A percentile compares a stretch with the other conserved stretches of the same genome.
Conservation (phyloP, 2,329 filamentous ascomycete genomes). For the Botrytis elliptica region DNA sequence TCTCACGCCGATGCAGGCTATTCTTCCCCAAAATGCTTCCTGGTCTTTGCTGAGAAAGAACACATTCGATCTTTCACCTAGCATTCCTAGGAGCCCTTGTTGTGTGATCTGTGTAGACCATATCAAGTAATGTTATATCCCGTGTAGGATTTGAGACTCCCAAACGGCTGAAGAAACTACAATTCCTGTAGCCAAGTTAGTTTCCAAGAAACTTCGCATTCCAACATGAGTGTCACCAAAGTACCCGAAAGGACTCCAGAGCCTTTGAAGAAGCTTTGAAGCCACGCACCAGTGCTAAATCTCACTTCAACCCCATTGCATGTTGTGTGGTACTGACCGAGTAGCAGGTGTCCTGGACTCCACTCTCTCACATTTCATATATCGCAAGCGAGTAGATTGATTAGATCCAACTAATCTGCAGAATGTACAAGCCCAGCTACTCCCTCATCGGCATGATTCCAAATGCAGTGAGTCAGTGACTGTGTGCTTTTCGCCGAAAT, state of each 20-base stretch:
- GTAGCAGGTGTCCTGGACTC: not conserved
- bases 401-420: conserved; percentile 7
- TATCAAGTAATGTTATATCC: not conserved
- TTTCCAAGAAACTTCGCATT: not conserved
- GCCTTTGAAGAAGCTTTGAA: not conserved
- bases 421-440: not conserved
- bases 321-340: not conserved
- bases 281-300: not conserved
- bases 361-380: not conserved
- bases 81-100: not conserved
- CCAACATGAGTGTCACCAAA: not conserved
- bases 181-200: not conserved
- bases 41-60: not conserved
- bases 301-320: not conserved
- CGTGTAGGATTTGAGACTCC: not conserved
- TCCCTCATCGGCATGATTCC: not conserved
- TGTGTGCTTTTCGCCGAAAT: not conserved
- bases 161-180: not conserved
- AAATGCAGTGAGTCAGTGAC: not conserved
- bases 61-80: too few species aligned
- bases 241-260: not conserved
- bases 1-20: not conserved
- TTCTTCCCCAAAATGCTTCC: not conserved
- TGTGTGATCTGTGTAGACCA: not conserved
- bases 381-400: conserved; percentile 3